Evolutionary conservation across 2,329 filamentous ascomycete genomes (phyloP).

Genomic region (Diplodia mutila): DNA sequence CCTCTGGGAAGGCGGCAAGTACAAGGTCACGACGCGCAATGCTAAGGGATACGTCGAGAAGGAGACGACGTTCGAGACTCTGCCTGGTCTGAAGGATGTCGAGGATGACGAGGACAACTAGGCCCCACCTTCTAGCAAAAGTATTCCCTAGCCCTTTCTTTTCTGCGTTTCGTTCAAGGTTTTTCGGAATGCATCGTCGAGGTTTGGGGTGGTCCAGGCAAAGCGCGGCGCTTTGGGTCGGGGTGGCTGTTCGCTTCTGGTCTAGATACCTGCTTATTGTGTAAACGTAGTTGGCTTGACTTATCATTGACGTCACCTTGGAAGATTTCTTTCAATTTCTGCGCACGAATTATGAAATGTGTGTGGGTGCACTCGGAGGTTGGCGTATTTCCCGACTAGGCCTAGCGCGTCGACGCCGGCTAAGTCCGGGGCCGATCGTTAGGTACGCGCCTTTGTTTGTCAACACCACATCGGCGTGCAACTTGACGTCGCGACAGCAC

Average conservation of each 20-base stretch:
- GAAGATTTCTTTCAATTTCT: not conserved
- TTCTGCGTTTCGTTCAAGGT: not conserved
- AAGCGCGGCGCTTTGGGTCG: not conserved
- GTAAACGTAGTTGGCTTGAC: not conserved
- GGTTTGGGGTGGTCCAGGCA: not conserved
- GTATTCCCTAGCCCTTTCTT: not conserved
- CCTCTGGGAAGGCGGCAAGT: slow-evolving; percentile 81
- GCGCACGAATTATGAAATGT: not conserved
- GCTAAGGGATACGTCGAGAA: slow-evolving; percentile 33
- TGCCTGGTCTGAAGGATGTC: slow-evolving; percentile 29
- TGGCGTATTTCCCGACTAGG: not conserved
- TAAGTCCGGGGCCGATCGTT: not conserved
- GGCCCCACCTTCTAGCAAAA: not conserved
- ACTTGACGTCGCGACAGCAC: not conserved
- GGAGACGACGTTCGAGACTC: slow-evolving; percentile 26
- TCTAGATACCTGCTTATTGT: slow-evolving; percentile 7
- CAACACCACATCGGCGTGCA: slow-evolving; percentile 15
- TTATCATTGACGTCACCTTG: not conserved
- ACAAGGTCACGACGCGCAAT: slow-evolving; percentile 48
- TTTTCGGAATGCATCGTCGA: not conserved
- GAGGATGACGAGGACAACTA: slow-evolving; percentile 27
- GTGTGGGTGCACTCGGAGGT: not conserved
- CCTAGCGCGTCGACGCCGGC: not conserved
- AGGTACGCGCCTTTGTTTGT: slow-evolving; percentile 10
- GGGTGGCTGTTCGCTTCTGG: not conserved